phyloP scores from a whole-genome alignment of 257 asterid species.

The Plantago ovata region DNA sequence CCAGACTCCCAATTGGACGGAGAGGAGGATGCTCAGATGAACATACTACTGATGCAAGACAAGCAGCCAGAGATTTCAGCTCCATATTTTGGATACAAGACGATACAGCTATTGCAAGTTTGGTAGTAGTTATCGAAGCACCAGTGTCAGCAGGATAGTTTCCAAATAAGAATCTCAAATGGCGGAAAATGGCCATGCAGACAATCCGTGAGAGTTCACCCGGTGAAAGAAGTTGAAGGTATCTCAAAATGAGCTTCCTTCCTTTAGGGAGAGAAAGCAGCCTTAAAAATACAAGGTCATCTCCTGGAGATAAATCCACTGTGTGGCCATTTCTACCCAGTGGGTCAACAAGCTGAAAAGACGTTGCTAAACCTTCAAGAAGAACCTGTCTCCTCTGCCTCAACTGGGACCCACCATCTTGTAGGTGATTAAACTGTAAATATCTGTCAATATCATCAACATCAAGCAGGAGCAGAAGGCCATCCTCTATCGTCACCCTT shows the following conservation, averaged over 20 bases:
- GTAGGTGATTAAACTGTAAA: conserved; percentile 64
- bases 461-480: conserved; percentile 74
- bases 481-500: conserved; percentile 88
- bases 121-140: conserved; percentile 28
- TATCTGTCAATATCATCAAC: conserved; percentile 89
- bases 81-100: conserved; percentile 45
- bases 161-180: conserved; percentile 71
- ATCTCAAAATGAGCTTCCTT: conserved; percentile 50
- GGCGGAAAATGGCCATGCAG: conserved; percentile 78
- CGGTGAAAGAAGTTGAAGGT: conserved; percentile 51
- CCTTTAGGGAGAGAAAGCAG: conserved; percentile 71
- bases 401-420: conserved; percentile 62
- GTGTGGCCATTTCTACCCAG: conserved; percentile 48
- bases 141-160: conserved; percentile 38
- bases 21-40: conserved; percentile 70
- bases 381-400: conserved; percentile 56
- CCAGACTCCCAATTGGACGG: conserved; percentile 58
- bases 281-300: conserved; percentile 59
- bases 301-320: conserved; percentile 44
- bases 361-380: conserved; percentile 66
- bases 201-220: conserved; percentile 64
- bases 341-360: conserved; percentile 76
- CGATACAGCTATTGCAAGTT: conserved; percentile 44
- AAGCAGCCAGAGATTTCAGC: conserved; percentile 62
- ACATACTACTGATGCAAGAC: conserved; percentile 82